phyloP scores from a whole-genome alignment of 805 yeast species.

The Kockiozyma suomiensis region DNA sequence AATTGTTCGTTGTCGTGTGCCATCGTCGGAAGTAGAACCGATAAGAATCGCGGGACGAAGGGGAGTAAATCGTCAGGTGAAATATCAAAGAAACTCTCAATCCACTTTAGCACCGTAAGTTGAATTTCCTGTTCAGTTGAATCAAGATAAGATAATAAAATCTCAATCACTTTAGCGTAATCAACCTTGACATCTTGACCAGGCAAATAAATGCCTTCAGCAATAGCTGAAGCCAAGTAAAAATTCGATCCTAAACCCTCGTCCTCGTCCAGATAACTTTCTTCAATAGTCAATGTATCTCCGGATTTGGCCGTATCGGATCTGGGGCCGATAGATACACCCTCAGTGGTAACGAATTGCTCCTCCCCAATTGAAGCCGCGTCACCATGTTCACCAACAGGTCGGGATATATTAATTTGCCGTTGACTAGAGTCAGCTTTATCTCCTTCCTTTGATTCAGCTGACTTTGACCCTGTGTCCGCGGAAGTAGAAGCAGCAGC shows the following conservation, averaged over 20 bases:
- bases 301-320: not conserved
- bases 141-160: conserved; percentile 77
- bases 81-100: conserved; percentile 68
- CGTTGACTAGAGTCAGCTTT: too few relatives aligned
- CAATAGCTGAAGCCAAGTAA: conserved; percentile 33
- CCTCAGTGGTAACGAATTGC: conserved; percentile 11
- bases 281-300: not conserved
- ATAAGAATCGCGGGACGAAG: conserved; percentile 71
- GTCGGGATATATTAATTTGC: not conserved
- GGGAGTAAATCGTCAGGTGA: conserved; percentile 76
- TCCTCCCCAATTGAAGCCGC: conserved; percentile 26
- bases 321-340: not conserved
- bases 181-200: conserved; percentile 85
- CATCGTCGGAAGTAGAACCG: conserved; percentile 65
- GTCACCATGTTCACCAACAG: conserved; percentile 39
- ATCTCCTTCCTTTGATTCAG: too few relatives aligned
- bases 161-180: conserved; percentile 76
- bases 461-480: not conserved
- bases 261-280: conserved; percentile 4
- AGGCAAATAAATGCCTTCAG: conserved; percentile 62
- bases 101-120: conserved; percentile 78
- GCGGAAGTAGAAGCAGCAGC: conserved; percentile 36
- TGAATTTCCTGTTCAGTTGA: conserved; percentile 76
- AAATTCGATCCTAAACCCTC: not conserved
- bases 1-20: conserved; percentile 55